A percentile compares a stretch with the other conserved stretches of the same genome.
Conservation (phyloP, 1,284 basidiomycete genomes). For the Thelephora terrestris region DNA sequence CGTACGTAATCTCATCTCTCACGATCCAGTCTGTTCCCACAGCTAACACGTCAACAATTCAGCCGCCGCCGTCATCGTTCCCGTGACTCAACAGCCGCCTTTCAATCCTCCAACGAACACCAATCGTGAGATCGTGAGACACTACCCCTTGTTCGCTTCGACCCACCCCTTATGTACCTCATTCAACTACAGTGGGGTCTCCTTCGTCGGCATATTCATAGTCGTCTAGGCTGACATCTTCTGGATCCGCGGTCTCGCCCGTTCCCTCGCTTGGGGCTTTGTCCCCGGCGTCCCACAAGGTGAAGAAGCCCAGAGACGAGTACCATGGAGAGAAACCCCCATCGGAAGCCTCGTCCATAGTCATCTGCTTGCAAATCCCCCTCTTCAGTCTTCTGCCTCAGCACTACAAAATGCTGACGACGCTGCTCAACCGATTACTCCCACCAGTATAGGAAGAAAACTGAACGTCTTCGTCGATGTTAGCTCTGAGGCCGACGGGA, state of each 20-base stretch:
- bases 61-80: constrained; percentile 39
- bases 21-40: too few species aligned
- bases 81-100: constrained; percentile 32
- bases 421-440: background rate
- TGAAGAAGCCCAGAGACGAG: constrained; percentile 24
- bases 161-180: too few species aligned
- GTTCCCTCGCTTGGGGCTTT: constrained; percentile 31
- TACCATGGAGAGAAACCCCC: constrained; percentile 28
- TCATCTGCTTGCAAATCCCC: background rate
- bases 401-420: background rate
- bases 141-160: too few species aligned
- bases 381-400: too few species aligned
- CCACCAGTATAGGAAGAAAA: background rate
- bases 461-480: constrained; percentile 28
- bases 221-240: constrained; percentile 28
- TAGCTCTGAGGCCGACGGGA: constrained; percentile 33
- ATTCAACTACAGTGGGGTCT: constrained; percentile 23
- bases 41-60: too few species aligned
- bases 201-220: constrained; percentile 32
- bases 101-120: constrained; percentile 36
- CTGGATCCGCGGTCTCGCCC: constrained; percentile 28
- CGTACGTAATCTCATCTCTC: constrained; percentile 14
- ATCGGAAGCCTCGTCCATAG: constrained; percentile 22
- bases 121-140: constrained; percentile 28
- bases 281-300: constrained; percentile 28